phyloP scores from a whole-genome alignment of 805 yeast genomes.

The Pichia gijzeniarum region DNA sequence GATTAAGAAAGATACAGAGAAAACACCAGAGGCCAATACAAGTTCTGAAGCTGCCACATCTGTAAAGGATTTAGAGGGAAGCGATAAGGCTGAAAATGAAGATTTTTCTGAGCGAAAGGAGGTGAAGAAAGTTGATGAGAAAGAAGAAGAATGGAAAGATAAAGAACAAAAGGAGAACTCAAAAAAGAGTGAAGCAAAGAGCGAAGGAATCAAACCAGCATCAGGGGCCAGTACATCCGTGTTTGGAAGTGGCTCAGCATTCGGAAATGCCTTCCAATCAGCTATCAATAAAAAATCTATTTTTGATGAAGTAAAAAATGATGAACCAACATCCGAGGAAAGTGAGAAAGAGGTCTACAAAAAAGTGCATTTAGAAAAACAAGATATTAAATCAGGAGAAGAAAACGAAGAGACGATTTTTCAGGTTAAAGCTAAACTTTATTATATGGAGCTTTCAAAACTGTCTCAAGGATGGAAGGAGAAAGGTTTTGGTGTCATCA shows the following conservation, averaged over 20 bases:
- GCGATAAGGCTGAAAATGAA: too few species aligned
- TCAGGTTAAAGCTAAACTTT: conserved; percentile 70
- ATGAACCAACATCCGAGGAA: conserved; percentile 20
- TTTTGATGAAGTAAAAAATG: conserved; percentile 36
- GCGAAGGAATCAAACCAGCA: not conserved
- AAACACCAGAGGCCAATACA: too few species aligned
- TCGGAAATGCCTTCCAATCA: conserved; percentile 50
- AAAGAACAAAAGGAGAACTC: not conserved
- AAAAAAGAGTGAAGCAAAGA: not conserved
- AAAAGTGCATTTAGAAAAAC: conserved; percentile 55
- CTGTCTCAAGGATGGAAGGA: conserved; percentile 88
- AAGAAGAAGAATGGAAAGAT: conserved; percentile 1
- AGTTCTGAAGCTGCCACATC: too few species aligned
- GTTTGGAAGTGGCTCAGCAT: conserved; percentile 41
- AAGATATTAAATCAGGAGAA: conserved; percentile 76
- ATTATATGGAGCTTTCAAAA: conserved; percentile 60
- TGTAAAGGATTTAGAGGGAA: too few species aligned
- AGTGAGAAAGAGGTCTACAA: conserved; percentile 34
- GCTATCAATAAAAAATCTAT: conserved; percentile 50
- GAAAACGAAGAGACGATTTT: conserved; percentile 71
- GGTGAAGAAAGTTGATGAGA: not conserved
- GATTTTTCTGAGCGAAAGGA: not conserved
- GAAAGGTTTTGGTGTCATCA: conserved; percentile 85
- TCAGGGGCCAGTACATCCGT: conserved; percentile 14
- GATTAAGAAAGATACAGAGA: not conserved